phyloP scores from a whole-genome alignment of 2,329 filamentous ascomycete genomes.

The Coniochaeta hoffmannii region DNA sequence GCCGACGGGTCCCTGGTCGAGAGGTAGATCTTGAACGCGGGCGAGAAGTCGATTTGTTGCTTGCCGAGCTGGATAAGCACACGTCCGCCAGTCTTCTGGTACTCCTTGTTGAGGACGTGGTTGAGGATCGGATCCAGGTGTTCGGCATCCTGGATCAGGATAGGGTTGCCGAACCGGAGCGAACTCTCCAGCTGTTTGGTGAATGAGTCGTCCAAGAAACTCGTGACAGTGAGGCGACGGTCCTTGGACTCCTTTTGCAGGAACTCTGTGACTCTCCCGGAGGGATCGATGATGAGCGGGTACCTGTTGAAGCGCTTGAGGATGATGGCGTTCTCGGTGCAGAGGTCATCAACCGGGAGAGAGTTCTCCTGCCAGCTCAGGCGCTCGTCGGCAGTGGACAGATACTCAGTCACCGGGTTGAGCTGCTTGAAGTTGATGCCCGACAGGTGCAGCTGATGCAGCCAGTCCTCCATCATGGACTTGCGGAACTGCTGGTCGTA shows the following conservation, averaged over 20 bases:
- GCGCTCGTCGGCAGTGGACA: constrained; percentile 93
- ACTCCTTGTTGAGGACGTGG: constrained; percentile 98
- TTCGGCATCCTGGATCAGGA: constrained; percentile 96
- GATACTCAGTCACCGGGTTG: constrained; percentile 91
- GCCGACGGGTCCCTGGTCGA: constrained; percentile 95
- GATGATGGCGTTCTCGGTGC: constrained; percentile 97
- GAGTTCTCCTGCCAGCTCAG: constrained; percentile 92
- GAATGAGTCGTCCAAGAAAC: constrained; percentile 96
- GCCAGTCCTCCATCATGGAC: constrained; percentile 96
- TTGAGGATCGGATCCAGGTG: constrained; percentile 96
- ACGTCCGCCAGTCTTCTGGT: constrained; percentile 96
- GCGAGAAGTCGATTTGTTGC: constrained; percentile 98
- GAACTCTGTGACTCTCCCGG: constrained; percentile 90
- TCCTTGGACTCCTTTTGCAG: constrained; percentile 91
- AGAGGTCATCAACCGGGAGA: constrained; percentile 91
- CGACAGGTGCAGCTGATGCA: constrained; percentile 86
- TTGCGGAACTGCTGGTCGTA: constrained; percentile 98
- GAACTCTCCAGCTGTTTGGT: constrained; percentile 97
- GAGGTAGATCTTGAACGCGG: constrained; percentile 88
- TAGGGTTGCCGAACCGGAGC: constrained; percentile 94
- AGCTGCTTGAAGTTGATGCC: constrained; percentile 88
- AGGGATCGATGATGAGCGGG: constrained; percentile 96
- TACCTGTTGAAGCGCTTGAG: constrained; percentile 98
- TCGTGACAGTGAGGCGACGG: constrained; percentile 88
- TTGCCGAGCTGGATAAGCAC: constrained; percentile 97